A percentile compares a stretch with the other conserved stretches of the same genome.
phyloP scores from a whole-genome alignment of 2,329 filamentous ascomycete species.

The Escovopsis sp. region DNA sequence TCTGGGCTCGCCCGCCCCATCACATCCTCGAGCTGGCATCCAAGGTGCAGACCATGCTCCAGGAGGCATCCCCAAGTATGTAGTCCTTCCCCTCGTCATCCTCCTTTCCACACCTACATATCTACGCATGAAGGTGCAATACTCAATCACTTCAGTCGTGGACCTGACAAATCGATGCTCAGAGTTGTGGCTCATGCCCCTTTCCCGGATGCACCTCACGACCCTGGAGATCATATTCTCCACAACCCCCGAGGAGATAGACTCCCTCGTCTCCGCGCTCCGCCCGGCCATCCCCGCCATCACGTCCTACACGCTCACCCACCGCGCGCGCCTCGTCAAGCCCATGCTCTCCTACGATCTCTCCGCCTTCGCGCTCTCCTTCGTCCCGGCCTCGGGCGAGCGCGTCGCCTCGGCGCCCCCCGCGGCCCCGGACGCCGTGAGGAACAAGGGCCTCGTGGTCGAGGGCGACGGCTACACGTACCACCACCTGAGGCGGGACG shows the following conservation, averaged over 20 bases:
- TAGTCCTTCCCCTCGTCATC: constrained; percentile 18
- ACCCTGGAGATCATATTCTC: constrained; percentile 75
- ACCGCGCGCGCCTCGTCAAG: constrained; percentile 64
- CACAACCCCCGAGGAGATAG: constrained; percentile 54
- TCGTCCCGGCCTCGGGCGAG: constrained; percentile 64
- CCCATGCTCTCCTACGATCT: constrained; percentile 75
- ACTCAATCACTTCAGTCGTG: background rate
- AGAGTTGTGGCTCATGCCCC: constrained; percentile 63
- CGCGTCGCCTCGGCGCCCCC: constrained; percentile 22
- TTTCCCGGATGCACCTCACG: constrained; percentile 68
- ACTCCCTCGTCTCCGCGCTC: constrained; percentile 43
- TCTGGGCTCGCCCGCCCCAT: constrained; percentile 74
- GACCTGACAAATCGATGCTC: background rate
- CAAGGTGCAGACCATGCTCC: constrained; percentile 53
- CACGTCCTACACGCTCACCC: constrained; percentile 48
- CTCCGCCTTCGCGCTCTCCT: constrained; percentile 73
- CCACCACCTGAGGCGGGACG: constrained; percentile 73
- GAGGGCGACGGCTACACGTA: constrained; percentile 63
- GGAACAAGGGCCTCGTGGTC: constrained; percentile 11
- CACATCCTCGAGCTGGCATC: constrained; percentile 54
- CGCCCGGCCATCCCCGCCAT: constrained; percentile 42
- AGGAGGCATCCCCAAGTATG: constrained; percentile 50
- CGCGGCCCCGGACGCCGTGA: constrained; percentile 19
- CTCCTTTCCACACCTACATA: no score
- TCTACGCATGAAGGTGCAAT: background rate